Percentiles rank a stretch among this genome's conserved stretches.
Conservation (phyloP, 257 asterid genomes). For the Cordia subcordata region DNA sequence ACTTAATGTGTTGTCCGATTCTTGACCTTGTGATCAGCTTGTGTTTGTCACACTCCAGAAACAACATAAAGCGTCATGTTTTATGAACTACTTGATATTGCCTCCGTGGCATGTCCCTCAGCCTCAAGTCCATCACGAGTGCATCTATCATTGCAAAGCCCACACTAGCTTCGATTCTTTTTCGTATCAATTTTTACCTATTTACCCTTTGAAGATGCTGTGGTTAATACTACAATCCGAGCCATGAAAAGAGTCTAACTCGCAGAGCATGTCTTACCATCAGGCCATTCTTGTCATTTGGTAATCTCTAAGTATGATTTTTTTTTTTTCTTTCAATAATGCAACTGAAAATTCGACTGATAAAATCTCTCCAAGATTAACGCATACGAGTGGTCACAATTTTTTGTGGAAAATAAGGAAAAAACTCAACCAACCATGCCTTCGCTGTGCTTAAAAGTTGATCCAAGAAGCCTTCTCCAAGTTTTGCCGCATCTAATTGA, state of each 20-base stretch:
- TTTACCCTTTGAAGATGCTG: not conserved
- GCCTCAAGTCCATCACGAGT: conserved; percentile 4
- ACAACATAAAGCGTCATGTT: too few species aligned
- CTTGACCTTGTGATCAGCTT: too few species aligned
- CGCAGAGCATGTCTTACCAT: too few species aligned
- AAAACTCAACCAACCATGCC: conserved; percentile 16
- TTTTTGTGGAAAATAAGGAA: conserved; percentile 10
- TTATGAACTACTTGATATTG: too few species aligned
- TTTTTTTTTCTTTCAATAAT: too few species aligned
- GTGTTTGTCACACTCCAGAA: too few species aligned
- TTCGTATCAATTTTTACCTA: not conserved
- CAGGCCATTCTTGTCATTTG: too few species aligned
- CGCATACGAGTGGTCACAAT: conserved; percentile 23
- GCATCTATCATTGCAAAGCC: not conserved
- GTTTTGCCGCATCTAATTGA: not conserved
- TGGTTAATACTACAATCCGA: too few species aligned
- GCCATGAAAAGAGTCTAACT: too few species aligned
- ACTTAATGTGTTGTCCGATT: too few species aligned
- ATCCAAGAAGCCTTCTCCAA: not conserved
- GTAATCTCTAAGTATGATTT: too few species aligned
- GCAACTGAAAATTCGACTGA: not conserved
- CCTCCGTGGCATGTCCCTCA: not conserved
- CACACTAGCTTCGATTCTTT: not conserved
- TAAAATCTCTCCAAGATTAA: not conserved
- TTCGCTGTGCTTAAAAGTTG: not conserved